A percentile compares a stretch with the other conserved stretches of the same genome.
Conservation (phyloP, 2,329 filamentous ascomycete species). For the Macrophomina pseudophaseolina region DNA sequence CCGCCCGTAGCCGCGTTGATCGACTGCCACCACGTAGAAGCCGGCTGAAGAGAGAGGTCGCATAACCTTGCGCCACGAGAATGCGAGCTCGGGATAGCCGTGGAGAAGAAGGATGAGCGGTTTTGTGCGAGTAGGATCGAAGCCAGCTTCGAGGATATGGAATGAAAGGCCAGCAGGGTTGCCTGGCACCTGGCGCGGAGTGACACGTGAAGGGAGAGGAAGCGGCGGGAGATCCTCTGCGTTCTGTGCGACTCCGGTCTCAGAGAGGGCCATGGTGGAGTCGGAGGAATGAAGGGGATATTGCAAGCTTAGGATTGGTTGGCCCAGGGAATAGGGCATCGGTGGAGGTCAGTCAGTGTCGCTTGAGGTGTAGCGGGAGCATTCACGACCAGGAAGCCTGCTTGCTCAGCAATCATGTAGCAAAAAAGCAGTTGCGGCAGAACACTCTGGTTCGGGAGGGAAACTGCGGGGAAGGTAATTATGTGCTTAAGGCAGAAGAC, state of each 20-base stretch:
- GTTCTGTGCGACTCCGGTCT: not conserved
- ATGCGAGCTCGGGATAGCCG: constrained; percentile 72
- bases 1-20: constrained; percentile 71
- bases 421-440: not conserved
- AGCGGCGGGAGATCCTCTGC: constrained; percentile 46
- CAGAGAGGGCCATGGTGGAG: not conserved
- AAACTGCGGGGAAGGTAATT: constrained; percentile 18
- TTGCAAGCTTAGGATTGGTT: not conserved
- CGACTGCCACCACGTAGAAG: constrained; percentile 70
- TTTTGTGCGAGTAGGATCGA: constrained; percentile 43
- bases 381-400: not conserved
- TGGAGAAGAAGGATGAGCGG: constrained; percentile 68
- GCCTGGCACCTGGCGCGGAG: constrained; percentile 63
- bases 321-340: not conserved
- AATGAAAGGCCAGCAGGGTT: constrained; percentile 62
- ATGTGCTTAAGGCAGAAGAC: constrained; percentile 12
- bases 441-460: constrained; percentile 2
- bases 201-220: constrained; percentile 61
- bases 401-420: not conserved
- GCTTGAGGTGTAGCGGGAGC: not conserved
- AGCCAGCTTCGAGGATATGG: constrained; percentile 64
- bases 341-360: not conserved
- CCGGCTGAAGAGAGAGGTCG: constrained; percentile 62
- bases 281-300: not conserved
- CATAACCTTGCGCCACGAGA: constrained; percentile 70